Conservation (phyloP, 2,329 filamentous ascomycete species). For the Harringtonia lauricola region DNA sequence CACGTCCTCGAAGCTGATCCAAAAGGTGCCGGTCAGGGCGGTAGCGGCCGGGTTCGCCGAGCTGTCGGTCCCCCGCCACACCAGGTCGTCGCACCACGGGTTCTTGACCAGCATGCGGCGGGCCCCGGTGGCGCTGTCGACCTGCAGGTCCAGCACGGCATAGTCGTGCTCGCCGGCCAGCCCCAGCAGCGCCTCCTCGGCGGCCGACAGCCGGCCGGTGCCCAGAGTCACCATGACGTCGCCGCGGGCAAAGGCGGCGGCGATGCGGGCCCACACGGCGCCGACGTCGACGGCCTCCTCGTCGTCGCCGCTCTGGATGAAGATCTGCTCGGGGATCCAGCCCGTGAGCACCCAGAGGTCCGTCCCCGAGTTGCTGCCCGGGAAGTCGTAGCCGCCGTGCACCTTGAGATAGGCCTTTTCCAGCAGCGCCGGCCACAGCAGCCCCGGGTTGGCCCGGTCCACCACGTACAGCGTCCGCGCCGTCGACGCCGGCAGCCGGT, state of each 20-base stretch:
- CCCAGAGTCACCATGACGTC: slow-evolving; percentile 85
- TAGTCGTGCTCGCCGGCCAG: slow-evolving; percentile 90
- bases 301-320: slow-evolving; percentile 73
- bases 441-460: slow-evolving; percentile 67
- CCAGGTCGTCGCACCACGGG: slow-evolving; percentile 78
- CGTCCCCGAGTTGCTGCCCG: slow-evolving; percentile 92
- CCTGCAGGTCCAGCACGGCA: slow-evolving; percentile 68
- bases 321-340: slow-evolving; percentile 95
- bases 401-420: slow-evolving; percentile 97
- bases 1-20: slow-evolving; percentile 83
- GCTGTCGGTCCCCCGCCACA: slow-evolving; percentile 48
- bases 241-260: slow-evolving; percentile 61
- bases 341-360: slow-evolving; percentile 88
- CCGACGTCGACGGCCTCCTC: slow-evolving; percentile 68
- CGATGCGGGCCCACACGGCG: slow-evolving; percentile 67
- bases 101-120: slow-evolving; percentile 81
- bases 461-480: slow-evolving; percentile 74
- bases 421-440: slow-evolving; percentile 84
- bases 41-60: slow-evolving; percentile 4
- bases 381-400: slow-evolving; percentile 92
- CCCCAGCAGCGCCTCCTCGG: slow-evolving; percentile 71
- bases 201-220: slow-evolving; percentile 67
- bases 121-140: slow-evolving; percentile 43
- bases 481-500: slow-evolving; percentile 66
- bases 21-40: slow-evolving; percentile 64